Evolutionary conservation across 1,284 basidiomycete genomes (phyloP).

Genomic region (Vanrija humicola): DNA sequence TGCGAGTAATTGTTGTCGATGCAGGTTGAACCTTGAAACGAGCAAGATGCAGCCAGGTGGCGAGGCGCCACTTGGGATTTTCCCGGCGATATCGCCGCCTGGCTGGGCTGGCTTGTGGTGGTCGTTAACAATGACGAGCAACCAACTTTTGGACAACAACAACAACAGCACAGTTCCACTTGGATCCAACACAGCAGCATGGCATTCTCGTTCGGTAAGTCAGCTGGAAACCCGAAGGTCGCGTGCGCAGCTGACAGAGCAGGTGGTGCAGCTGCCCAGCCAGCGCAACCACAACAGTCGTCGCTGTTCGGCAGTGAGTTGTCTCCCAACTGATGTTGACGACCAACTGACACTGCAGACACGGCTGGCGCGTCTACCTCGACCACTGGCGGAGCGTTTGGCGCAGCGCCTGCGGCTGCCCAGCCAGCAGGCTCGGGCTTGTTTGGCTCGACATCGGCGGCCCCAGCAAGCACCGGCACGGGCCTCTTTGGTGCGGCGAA

Average conservation of each 20-base stretch:
- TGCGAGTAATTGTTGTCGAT: no score
- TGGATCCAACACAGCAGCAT: slow-evolving; percentile 4
- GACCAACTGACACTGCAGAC: slow-evolving; percentile 2
- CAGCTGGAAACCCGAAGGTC: not conserved
- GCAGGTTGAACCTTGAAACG: no score
- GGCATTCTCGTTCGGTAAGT: slow-evolving; percentile 28
- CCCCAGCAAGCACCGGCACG: not conserved
- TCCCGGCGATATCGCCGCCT: not conserved
- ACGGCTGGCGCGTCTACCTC: slow-evolving; percentile 5
- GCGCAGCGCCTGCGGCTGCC: not conserved
- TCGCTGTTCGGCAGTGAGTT: slow-evolving; percentile 21
- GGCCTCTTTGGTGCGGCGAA: slow-evolving; percentile 3
- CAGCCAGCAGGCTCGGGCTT: not conserved
- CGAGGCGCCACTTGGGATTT: no score
- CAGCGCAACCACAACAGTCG: slow-evolving; percentile 10
- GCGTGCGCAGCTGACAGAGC: not conserved
- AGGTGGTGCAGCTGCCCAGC: slow-evolving; percentile 8
- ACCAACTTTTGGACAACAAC: not conserved
- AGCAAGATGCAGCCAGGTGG: no score
- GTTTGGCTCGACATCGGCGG: not conserved
- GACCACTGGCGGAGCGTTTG: slow-evolving; percentile 4
- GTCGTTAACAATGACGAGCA: not conserved
- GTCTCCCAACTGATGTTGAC: not conserved
- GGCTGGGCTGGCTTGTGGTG: no score
- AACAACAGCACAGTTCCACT: slow-evolving; percentile 2